Conservation (phyloP, 768 basidiomycete species). For the Tulasnella sp. region DNA sequence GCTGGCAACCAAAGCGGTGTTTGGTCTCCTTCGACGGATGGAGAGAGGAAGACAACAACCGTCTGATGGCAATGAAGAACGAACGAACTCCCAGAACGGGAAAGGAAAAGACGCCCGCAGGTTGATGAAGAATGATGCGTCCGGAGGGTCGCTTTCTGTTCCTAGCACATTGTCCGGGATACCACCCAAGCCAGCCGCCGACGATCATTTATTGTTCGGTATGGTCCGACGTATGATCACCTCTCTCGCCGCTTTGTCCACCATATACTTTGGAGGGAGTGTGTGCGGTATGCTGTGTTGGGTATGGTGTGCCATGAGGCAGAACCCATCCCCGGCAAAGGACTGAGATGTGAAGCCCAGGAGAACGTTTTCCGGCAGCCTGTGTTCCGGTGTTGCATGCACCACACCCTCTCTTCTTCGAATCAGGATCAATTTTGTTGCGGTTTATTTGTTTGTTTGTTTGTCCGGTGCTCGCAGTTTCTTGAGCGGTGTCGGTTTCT, state of each 20-base stretch:
- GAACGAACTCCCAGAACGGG: background rate
- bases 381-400: background rate
- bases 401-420: background rate
- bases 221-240: background rate
- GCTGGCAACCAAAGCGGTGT: background rate
- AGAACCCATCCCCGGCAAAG: background rate
- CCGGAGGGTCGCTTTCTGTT: background rate
- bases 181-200: background rate
- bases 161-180: background rate
- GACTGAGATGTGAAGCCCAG: background rate
- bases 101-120: background rate
- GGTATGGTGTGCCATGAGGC: background rate
- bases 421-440: conserved; percentile 4
- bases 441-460: conserved; percentile 2
- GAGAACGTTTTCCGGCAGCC: conserved; percentile 10
- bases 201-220: too few species aligned
- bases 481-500: background rate
- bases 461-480: background rate
- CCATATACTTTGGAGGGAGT: background rate
- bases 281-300: background rate
- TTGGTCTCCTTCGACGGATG: background rate
- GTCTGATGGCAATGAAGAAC: background rate
- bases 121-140: background rate
- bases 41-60: background rate
- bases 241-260: background rate